Conservation (phyloP, 2,329 filamentous ascomycete genomes). For the Dactylellina drechsleri region DNA sequence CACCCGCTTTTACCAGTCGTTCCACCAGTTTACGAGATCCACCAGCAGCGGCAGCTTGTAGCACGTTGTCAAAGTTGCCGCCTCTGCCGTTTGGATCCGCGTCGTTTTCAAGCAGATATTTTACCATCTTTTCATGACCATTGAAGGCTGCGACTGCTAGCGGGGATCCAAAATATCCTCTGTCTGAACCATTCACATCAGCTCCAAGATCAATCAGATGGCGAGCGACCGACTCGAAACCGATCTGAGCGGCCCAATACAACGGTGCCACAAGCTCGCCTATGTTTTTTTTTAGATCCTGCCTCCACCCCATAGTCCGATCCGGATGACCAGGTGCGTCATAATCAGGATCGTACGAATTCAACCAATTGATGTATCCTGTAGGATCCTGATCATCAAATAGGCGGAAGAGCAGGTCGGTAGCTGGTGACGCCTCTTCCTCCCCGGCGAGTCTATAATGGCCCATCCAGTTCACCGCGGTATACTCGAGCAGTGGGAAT, state of each 20-base stretch:
- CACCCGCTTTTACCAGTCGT: conserved; percentile 50
- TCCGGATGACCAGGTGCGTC: background rate
- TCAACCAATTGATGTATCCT: conserved; percentile 38
- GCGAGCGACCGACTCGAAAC: background rate
- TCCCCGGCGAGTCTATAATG: conserved; percentile 22
- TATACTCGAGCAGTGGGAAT: conserved; percentile 41
- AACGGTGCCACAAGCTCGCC: conserved; percentile 4
- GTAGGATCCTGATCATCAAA: conserved; percentile 10
- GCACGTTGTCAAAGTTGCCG: conserved; percentile 55
- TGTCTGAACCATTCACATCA: conserved; percentile 16
- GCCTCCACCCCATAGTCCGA: background rate
- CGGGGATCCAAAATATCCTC: conserved; percentile 56
- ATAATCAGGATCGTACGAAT: conserved; percentile 26
- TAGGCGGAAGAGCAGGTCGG: conserved; percentile 5
- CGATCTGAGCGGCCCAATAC: conserved; percentile 28
- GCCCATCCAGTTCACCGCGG: conserved; percentile 27
- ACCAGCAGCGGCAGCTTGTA: conserved; percentile 55
- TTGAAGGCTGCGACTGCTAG: conserved; percentile 59
- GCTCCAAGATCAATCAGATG: conserved; percentile 7
- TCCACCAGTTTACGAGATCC: conserved; percentile 48
- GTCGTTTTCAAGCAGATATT: conserved; percentile 59
- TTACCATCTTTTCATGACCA: conserved; percentile 58
- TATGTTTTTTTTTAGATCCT: background rate
- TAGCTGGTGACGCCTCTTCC: background rate
- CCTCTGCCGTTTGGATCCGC: conserved; percentile 58